These are phyloP conservation scores for Pyrenula aspistea DNA, from an alignment of 495 filamentous ascomycete species.

Conservation along the genomic window DNA sequence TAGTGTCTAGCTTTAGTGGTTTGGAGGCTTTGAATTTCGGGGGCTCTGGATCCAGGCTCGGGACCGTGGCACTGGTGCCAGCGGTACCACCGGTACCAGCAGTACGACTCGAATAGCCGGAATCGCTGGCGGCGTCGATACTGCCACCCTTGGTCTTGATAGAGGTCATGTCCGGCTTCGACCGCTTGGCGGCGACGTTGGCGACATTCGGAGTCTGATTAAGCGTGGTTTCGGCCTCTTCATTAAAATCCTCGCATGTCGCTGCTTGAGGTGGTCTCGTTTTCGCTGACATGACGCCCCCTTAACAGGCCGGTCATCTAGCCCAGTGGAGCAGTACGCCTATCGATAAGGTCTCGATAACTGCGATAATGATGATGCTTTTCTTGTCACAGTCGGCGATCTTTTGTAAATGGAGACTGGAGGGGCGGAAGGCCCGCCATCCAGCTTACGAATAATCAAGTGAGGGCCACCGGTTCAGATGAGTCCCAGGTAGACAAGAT, in stretches of 20 bases:
- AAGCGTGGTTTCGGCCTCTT: slow-evolving; percentile 32
- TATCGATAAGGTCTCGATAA: background rate
- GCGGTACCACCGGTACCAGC: slow-evolving; percentile 6
- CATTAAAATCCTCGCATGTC: slow-evolving; percentile 45
- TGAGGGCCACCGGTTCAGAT: background rate
- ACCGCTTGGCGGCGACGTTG: slow-evolving; percentile 40
- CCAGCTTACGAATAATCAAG: background rate
- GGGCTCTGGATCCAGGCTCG: slow-evolving; percentile 41
- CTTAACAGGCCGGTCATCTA: background rate
- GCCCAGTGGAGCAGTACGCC: background rate
- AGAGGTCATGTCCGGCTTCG: slow-evolving; percentile 29
- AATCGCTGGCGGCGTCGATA: slow-evolving; percentile 45
- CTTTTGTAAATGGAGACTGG: background rate
- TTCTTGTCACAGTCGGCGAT: background rate
- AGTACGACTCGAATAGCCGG: slow-evolving; percentile 54
- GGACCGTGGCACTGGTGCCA: slow-evolving; percentile 26
- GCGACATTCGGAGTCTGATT: slow-evolving; percentile 38
- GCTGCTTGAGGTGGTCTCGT: slow-evolving; percentile 29
- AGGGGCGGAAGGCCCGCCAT: background rate
- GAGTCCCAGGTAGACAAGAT: background rate
- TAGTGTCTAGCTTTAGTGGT: slow-evolving; percentile 27
- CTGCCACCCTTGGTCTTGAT: slow-evolving; percentile 8
- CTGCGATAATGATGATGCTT: background rate
- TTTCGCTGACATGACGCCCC: slow-evolving; percentile 19
- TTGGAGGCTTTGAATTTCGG: slow-evolving; percentile 30